A percentile compares a stretch with the other conserved stretches of the same genome.
phyloP scores from a whole-genome alignment of 805 yeast genomes.

The Candida palmyrensis region DNA sequence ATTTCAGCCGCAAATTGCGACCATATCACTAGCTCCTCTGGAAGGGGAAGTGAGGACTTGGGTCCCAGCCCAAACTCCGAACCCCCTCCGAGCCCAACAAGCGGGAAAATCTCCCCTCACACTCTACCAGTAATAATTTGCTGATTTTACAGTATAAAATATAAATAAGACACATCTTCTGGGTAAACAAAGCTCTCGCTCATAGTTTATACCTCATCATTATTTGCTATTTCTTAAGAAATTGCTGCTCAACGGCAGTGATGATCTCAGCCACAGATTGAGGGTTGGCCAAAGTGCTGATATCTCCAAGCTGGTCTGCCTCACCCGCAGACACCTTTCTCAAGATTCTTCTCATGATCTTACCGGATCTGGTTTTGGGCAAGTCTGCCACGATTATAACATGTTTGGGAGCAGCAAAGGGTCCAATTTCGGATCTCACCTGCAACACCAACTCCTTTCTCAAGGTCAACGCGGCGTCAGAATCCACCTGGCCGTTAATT shows the following conservation, averaged over 20 bases:
- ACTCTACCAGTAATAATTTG: no score
- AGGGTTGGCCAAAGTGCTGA: constrained; percentile 73
- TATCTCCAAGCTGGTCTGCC: constrained; percentile 78
- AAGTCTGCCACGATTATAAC: constrained; percentile 69
- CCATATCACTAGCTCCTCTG: no score
- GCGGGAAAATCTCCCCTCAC: no score
- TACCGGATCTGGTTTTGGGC: constrained; percentile 84
- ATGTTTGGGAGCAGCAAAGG: constrained; percentile 80
- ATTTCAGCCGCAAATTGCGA: no score
- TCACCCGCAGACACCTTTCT: constrained; percentile 72
- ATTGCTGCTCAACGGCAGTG: constrained; percentile 34
- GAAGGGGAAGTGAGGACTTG: no score
- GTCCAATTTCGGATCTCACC: constrained; percentile 77
- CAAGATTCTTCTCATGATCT: constrained; percentile 81
- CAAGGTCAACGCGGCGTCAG: constrained; percentile 45
- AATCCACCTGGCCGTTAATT: constrained; percentile 23
- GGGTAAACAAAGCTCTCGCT: no score
- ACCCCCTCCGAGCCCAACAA: no score
- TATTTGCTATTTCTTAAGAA: constrained; percentile 31
- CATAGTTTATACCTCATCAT: no score
- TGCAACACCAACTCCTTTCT: constrained; percentile 63
- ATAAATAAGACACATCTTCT: no score
- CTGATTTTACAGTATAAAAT: no score
- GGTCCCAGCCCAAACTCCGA: no score
- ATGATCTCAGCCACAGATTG: constrained; percentile 66